Base-by-base conservation (phyloP, 148 eudicot species). In the Chenopodium suecicum region DNA sequence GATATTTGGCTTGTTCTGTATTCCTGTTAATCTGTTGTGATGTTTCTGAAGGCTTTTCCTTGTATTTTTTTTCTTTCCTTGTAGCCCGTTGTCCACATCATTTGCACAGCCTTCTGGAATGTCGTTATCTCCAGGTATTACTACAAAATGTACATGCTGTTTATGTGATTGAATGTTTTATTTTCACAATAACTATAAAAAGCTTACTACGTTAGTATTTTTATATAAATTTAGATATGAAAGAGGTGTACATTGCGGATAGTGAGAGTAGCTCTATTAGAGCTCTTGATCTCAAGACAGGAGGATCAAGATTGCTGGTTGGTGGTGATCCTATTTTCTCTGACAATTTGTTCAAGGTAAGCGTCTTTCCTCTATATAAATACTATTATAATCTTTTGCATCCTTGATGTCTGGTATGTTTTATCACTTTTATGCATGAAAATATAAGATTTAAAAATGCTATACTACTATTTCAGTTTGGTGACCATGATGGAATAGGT, bases 31-130 rank as follows among this genome's bases (percentile, higher is more conserved):
- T 27, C 29, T 27, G 29, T 27, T 27, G 29, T 70, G 48, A 78
- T 73, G 77, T 80, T 81, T 75, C 73, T 78, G 50, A 75, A 19
- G 76, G 70, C 47, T 64, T 32, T 46, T 82, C 50, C 63, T 78
- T 64, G 64, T 81, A 47, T 3, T 82, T 79, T 1, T 41, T 41
- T 64, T 47, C 70, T 76, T 47, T 85, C 76, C 74, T 10, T 64
- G 79, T 86, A 95, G 99, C 82, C 87, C 98, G 77, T 80, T 79
- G 79, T 91, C 86, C 89, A 95, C 99, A 50, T 93, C 99, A 78
- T 95, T 89, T 88, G 99, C 99, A 56, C 99, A 95, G 82, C 99
- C 99, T 86, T 95, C 98, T 80, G 99, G 99, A 86, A 90, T 95
- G 80, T 91, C 98, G 66, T 85, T 95, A 81, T 92, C 99, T n/a